These are phyloP conservation scores for Syzygium aromaticum DNA, from an alignment of 345 rosid genomes.

Conservation along the genomic window DNA sequence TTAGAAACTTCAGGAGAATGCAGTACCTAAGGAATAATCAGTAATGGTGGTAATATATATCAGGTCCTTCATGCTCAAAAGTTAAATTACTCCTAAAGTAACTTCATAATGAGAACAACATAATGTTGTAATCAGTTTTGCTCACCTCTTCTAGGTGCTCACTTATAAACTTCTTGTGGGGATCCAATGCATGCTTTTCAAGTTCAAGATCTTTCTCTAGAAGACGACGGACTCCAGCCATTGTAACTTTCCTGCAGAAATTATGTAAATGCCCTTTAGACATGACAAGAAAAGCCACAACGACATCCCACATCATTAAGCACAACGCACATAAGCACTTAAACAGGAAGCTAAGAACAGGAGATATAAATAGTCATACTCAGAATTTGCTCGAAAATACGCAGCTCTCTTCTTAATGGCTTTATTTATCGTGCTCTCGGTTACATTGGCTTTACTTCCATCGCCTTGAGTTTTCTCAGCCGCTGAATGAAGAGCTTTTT, in stretches of 20 bases:
- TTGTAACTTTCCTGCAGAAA: conserved; percentile 47
- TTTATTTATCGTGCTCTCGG: conserved; percentile 36
- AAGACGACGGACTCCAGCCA: conserved; percentile 76
- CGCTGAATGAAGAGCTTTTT: conserved; percentile 22
- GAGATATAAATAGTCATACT: conserved; percentile 34
- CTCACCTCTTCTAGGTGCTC: conserved; percentile 55
- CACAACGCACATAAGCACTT: neutral
- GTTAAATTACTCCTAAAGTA: neutral
- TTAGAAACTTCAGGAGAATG: conserved; percentile 31
- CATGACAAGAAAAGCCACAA: neutral
- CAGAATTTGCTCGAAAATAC: conserved; percentile 56
- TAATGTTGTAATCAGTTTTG: neutral
- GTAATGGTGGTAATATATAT: neutral
- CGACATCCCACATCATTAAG: neutral
- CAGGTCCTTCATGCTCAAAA: neutral
- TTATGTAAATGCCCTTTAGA: neutral
- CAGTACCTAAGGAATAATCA: conserved; percentile 27
- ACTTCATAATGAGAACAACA: neutral
- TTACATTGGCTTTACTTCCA: conserved; percentile 28
- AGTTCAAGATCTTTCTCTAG: conserved; percentile 81
- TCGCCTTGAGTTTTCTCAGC: conserved; percentile 17
- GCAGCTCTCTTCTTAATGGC: conserved; percentile 54
- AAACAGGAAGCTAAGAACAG: neutral
- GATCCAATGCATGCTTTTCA: conserved; percentile 53
- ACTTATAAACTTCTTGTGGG: conserved; percentile 55